Conservation (phyloP, 306 rosid genomes). For the Cucurbita pepo region DNA sequence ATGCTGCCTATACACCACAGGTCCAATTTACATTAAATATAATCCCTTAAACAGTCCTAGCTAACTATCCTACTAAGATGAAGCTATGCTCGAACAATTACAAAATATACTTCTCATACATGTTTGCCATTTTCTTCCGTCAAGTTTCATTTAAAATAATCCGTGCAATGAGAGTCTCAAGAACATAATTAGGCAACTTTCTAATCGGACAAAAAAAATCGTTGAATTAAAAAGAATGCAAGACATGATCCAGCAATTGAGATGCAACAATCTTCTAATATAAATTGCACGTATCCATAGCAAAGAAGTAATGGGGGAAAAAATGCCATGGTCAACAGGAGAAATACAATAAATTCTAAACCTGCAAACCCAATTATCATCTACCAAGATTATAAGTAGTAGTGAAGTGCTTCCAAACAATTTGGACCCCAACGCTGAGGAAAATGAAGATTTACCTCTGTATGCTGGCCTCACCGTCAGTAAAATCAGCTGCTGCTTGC, state of each 20-base stretch:
- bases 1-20: constrained; percentile 40
- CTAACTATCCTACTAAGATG: not conserved
- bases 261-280: not conserved
- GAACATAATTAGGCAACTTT: not conserved
- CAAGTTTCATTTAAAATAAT: not conserved
- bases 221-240: no score
- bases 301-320: not conserved
- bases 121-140: not conserved
- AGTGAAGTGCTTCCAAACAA: not conserved
- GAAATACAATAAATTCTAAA: not conserved
- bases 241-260: not conserved
- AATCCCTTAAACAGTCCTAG: not conserved
- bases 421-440: not conserved
- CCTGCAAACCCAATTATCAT: not conserved
- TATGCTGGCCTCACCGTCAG: constrained; percentile 64
- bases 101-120: not conserved
- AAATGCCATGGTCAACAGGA: not conserved
- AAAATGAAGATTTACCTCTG: constrained; percentile 28
- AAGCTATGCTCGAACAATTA: not conserved
- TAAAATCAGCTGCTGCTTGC: constrained; percentile 79
- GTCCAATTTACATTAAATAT: not conserved
- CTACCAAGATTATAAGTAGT: not conserved
- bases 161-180: not conserved
- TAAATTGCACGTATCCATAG: not conserved
- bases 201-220: not conserved